Evolutionary conservation across 176 grass and related monocot species (phyloP), one percentile per base, ranked within the genome.

Genomic region (Bolboschoenus planiculmis): DNA sequence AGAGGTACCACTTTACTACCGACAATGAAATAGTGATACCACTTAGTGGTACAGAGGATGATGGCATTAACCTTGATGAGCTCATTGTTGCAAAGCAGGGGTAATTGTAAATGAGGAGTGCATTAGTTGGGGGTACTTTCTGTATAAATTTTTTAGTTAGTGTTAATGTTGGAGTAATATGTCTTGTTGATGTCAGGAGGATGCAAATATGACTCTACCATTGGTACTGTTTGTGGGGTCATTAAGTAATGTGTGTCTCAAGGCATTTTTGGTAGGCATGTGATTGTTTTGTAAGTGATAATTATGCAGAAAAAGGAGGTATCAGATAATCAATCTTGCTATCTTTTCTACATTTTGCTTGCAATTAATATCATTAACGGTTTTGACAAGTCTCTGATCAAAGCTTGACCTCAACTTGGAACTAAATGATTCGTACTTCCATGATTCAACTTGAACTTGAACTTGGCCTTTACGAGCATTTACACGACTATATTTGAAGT

Each of bases 1-100:
- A 91, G 87, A 92, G 84, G 78, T 98, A 95, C 83, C 88, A 95
- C 88, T 98, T 98, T 3, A 60, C 84, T 31, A 61, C 58, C 10
- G 58, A 61, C 0, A 89, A 91, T 31, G 95, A 93, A n/a, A 84
- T 89, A 62, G 60, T 80, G 10, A 60, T 92, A 84, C 84, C 60
- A 16, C 78, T 64, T 82, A 18, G 13, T 46, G 79, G 79, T 86
- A 14, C 73, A 80, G n/a, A 92, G 72, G 59, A 82, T 4, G 43
- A 90, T 76, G 56, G 79, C 13, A 73, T 84, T 46, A 91, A 65
- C 53, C 47, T 90, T 14, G 87, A 88, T 78, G 92, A 95, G 61
- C 95, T 98, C 76, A 95, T 98, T 30, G 89, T 94, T 21, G 90
- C 90, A n/a, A 94, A 88, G 18, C 91, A 91, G n/a, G 72, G 72